Base-by-base conservation (phyloP, 495 filamentous ascomycete species). In the Penicillium taxi region DNA sequence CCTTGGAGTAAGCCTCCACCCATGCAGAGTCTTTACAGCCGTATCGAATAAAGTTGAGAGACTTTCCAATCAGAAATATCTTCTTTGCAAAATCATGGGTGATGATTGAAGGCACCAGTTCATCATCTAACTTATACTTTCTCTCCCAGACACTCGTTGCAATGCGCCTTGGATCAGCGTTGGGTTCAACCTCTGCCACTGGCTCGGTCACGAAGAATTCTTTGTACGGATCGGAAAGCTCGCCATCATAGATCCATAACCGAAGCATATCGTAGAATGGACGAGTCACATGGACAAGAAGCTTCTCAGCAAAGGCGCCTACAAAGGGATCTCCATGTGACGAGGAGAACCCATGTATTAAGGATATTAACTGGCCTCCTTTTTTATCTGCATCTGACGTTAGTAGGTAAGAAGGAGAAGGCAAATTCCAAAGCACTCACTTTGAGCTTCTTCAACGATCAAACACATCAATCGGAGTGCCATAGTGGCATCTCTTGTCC, bases 171-270 rank as follows among this genome's bases (percentile, higher is more conserved):
- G 69, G 71, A 38, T 75, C 72, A 29, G 66, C 66, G 31, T 48
- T 64, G 3, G 61, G 56, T 28, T 62, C 49, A 17, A 56, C 54
- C 23, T 64, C 63, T 44, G 88, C 82, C 55, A 94, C 87, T 44
- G 88, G 83, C 55, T 95, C 87, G 22, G 77, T 76, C 17, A 99
- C 88, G 50, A 96, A 96, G 59, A 99, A 99, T 49, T 99, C 93
- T 20, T 81, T 72, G 50, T 91, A 94, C 6, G 93, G 93, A 64
- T 99, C 93, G 11, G 84, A 87, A 13, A 99, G 74, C 64, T 99
- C 93, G 35, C 93, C 93, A 53, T 96, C 90, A 55, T 96, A 99
- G 33, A 96, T 95, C 93, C 93, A 99, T 42, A 84, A 79, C 34
- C 89, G 79, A 38, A 96, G 72, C 75, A 96, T 96, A 45, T 90